phyloP scores from a whole-genome alignment of 1,284 basidiomycete genomes.

The Sanghuangporus baumii region DNA sequence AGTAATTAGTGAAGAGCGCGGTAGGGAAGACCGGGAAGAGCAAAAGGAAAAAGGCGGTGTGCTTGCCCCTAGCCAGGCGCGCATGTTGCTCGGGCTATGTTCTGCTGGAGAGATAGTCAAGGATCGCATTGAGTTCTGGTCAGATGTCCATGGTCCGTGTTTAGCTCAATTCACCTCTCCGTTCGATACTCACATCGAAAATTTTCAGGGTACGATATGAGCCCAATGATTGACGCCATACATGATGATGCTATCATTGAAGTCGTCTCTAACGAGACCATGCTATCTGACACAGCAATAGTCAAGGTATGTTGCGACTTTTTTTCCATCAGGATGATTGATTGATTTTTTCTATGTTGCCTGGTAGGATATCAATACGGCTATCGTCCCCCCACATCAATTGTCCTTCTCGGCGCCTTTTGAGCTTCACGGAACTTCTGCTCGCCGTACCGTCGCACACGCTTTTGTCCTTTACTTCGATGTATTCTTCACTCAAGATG shows the following conservation, averaged over 20 bases:
- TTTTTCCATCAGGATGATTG: not conserved
- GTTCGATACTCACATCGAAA: not conserved
- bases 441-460: conserved; percentile 61
- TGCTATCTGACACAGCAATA: conserved; percentile 63
- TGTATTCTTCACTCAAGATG: conserved; percentile 76
- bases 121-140: conserved; percentile 86
- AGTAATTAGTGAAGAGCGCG: not conserved
- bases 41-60: conserved; percentile 46
- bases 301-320: conserved; percentile 51
- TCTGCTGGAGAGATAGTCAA: conserved; percentile 71
- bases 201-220: conserved; percentile 74
- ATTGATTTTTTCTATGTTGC: not conserved
- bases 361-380: conserved; percentile 64
- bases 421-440: conserved; percentile 54
- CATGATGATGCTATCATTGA: conserved; percentile 82
- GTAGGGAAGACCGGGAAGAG: conserved; percentile 6
- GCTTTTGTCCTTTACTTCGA: conserved; percentile 93
- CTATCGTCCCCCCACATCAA: conserved; percentile 57
- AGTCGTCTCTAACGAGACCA: conserved; percentile 62
- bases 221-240: conserved; percentile 66
- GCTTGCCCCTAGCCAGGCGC: conserved; percentile 90
- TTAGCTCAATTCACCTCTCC: not conserved
- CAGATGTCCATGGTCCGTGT: conserved; percentile 77
- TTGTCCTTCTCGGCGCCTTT: conserved; percentile 80
- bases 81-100: conserved; percentile 80